phyloP scores from a whole-genome alignment of 345 rosid species.

The Turnera subulata region DNA sequence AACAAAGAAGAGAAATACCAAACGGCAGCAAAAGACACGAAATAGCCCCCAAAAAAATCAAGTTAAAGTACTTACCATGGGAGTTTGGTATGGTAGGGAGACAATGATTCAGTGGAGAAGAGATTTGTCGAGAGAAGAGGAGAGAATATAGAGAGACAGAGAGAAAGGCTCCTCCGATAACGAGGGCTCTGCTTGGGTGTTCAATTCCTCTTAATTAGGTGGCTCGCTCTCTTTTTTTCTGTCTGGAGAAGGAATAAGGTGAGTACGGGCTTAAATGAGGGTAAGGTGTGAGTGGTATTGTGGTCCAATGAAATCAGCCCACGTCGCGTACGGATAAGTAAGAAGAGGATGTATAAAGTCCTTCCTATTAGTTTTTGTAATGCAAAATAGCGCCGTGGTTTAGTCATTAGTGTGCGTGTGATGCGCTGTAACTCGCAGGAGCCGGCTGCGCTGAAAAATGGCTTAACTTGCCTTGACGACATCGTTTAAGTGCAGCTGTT shows the following conservation, averaged over 20 bases:
- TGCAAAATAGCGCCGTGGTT: neutral
- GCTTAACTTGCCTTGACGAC: too few relatives aligned
- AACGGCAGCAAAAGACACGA: neutral
- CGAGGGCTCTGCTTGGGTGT: constrained; percentile 2
- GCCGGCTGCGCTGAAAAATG: neutral
- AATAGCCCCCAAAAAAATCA: too few relatives aligned
- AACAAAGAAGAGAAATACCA: neutral
- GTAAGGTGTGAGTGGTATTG: neutral
- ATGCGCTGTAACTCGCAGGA: neutral
- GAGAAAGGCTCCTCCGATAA: constrained; percentile 5
- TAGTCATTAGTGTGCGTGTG: neutral
- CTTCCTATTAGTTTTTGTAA: too few relatives aligned
- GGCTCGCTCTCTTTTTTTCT: constrained; percentile 2
- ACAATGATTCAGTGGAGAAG: neutral
- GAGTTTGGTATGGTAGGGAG: neutral
- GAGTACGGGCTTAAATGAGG: neutral
- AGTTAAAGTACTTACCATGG: constrained; percentile 9
- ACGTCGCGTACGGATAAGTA: neutral
- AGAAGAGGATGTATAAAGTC: neutral
- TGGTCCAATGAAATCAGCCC: constrained; percentile 6
- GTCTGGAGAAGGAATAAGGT: neutral
- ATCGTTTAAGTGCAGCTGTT: too few relatives aligned
- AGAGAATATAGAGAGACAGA: neutral
- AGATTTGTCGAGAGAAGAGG: neutral
- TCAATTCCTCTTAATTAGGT: constrained; percentile 7